Base-by-base conservation (phyloP, 106 monocot genomes). In the Narthecium ossifragum region DNA sequence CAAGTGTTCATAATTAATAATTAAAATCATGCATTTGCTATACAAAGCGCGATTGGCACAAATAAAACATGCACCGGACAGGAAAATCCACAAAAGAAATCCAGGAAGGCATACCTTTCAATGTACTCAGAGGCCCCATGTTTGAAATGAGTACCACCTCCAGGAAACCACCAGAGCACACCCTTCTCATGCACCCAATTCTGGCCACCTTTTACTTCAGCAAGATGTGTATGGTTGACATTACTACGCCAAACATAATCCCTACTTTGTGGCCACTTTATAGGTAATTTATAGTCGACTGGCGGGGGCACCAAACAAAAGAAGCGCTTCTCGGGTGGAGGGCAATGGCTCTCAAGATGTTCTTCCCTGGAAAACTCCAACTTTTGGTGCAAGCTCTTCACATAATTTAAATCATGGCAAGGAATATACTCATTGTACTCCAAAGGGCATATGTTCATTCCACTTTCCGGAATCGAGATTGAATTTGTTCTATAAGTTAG, bases 91-190 rank as follows among this genome's bases (percentile, higher is more conserved):
- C 11, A 43, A 43, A 41, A n/a, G n/a, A 28, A 31, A 64, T 70
- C 2, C 20, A 13, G 17, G 6, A 50, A 49, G 6, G 18, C 8
- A 52, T 75, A 96, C 94, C 94, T 89, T 58, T 90, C 84, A 53
- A 96, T 96, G 40, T 90, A 96, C 63, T 96, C 86, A 50, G 78
- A 22, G 53, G 96, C 96, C 24, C 96, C 96, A 77, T 90, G 78
- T 64, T 96, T 96, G 77, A 96, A 96, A 74, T 96, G 96, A 28
- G 96, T 96, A 23, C 96, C 96, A 7, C 96, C 96, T 37, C 90
- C 90, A 37, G 90, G 90, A 30, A 90, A 96, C 86, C 86, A 96
- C 96, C 96, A 96, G 13, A 96, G 71, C 28, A 79, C 74, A 17
- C 63, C 86, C 70, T 78, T 84, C 50, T 86, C 84, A 61, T 96